Percentiles rank a stretch among this genome's conserved stretches.
Evolutionary conservation across 177 flowering plant species (phyloP).

Genomic region (Vitis hybrid): DNA sequence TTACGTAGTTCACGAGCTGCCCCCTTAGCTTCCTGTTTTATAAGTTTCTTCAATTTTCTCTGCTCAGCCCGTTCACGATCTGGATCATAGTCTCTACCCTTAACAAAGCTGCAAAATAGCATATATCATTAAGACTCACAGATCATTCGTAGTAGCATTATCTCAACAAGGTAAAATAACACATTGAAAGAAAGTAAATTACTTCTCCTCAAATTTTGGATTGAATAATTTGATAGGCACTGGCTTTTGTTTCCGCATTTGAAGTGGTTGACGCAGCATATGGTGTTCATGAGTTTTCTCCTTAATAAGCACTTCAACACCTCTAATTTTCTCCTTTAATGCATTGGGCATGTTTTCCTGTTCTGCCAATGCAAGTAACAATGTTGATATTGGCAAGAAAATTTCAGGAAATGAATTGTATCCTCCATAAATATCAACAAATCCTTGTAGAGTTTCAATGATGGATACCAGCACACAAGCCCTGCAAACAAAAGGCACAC

Average conservation of each 20-base stretch:
- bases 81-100: slow-evolving; percentile 98
- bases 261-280: slow-evolving; percentile 67
- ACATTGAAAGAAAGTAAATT: slow-evolving; percentile 13
- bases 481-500: slow-evolving; percentile 44
- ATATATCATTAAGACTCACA: background rate
- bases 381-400: slow-evolving; percentile 58
- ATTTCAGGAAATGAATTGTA: slow-evolving; percentile 81
- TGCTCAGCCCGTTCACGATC: slow-evolving; percentile 75
- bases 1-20: slow-evolving; percentile 89
- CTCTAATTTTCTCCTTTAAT: slow-evolving; percentile 44
- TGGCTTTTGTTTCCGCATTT: slow-evolving; percentile 82
- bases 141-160: background rate
- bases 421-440: slow-evolving; percentile 45
- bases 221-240: slow-evolving; percentile 59
- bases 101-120: slow-evolving; percentile 70
- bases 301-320: slow-evolving; percentile 45
- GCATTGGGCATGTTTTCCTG: slow-evolving; percentile 49
- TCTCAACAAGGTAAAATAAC: background rate
- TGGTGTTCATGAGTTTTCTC: slow-evolving; percentile 50
- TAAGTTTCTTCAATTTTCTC: slow-evolving; percentile 63
- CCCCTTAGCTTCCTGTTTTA: slow-evolving; percentile 72
- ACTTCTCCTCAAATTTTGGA: slow-evolving; percentile 95
- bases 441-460: slow-evolving; percentile 64
- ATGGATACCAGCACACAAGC: slow-evolving; percentile 57
- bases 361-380: slow-evolving; percentile 48